Base-by-base conservation (phyloP, 2,329 filamentous ascomycete species). In the Hysterium pulicare region DNA sequence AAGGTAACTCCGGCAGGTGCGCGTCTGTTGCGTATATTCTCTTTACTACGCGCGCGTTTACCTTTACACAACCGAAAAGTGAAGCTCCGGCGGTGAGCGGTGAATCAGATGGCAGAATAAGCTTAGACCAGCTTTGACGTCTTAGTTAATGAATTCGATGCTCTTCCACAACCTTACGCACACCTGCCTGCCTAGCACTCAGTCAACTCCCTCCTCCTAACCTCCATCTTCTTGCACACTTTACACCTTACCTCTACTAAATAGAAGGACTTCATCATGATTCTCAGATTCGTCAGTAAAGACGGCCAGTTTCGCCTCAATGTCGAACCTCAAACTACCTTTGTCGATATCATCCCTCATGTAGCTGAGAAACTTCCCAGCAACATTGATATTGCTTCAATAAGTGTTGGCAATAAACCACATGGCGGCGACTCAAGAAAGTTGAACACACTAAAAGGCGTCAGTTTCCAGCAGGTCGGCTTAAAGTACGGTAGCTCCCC, bases 271-370 rank as follows among this genome's bases (percentile, higher is more conserved):
- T 46, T 15, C 28, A 41, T 28, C 28, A 95, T 95, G 82, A 77
- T 95, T 61, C 75, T 96, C 43, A 82, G 90, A 67, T 87, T 95
- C 55, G 84, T 90, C 59, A 90, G 90, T 64, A 89, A 87, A 51
- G 90, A 96, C 72, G 93, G 93, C 72, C 93, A 93, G 76, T 84
- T 90, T 69, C 86, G 93, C 55, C 75, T 97, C 58, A 87, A 77
- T 39, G 80, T 94, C 54, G 83, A 90, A 55, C 79, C 84, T 38
- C 76, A 78, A 32, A 83, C 87, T 49, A 83, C 83, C 0, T 95
- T 97, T 64, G 63, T 74, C 16, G 71, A 77, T 7, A 69, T 83
- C 21, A 64, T 78, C 11, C 66, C 66, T 13, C 61, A 81, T 66
- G 72, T 84, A 39, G 64, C 77, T 15, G 77, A 82, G 53, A 77